These are phyloP conservation scores for Fusarium sp. DNA, from an alignment of 2,329 filamentous ascomycete species.

Conservation along the genomic window DNA sequence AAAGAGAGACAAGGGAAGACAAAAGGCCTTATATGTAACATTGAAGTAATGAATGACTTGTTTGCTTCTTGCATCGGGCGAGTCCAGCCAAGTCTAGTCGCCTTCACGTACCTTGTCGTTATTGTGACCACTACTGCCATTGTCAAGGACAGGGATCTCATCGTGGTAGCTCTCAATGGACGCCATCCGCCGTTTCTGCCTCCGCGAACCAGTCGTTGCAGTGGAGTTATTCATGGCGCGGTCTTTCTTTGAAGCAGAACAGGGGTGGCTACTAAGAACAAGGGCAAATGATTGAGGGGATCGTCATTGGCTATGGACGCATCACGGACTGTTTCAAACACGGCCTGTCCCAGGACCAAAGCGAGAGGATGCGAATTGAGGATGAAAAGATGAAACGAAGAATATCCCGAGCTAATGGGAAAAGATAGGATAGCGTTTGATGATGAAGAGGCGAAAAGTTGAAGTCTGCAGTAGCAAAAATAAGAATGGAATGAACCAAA, in stretches of 20 bases:
- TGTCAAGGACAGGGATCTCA: constrained; percentile 38
- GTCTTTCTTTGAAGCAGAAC: not conserved
- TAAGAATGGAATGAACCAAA: not conserved
- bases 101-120: constrained; percentile 31
- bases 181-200: constrained; percentile 31
- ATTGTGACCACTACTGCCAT: constrained; percentile 5
- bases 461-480: not conserved
- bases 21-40: constrained; percentile 28
- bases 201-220: constrained; percentile 30
- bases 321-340: constrained; percentile 37
- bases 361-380: constrained; percentile 10
- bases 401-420: not conserved
- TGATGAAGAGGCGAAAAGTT: constrained; percentile 6
- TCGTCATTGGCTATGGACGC: constrained; percentile 40
- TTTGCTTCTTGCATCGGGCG: not conserved
- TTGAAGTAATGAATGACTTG: constrained; percentile 7
- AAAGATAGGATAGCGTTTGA: constrained; percentile 1
- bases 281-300: constrained; percentile 22
- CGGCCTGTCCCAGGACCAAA: constrained; percentile 25
- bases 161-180: constrained; percentile 32
- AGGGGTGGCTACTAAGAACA: constrained; percentile 16
- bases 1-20: constrained; percentile 21
- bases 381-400: constrained; percentile 25
- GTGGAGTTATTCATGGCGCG: constrained; percentile 42
- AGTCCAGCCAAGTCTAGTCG: not conserved